Evolutionary conservation across 805 yeast genomes (phyloP), one percentile per base, ranked within the genome.

Genomic region (Monosporozyma solicola): DNA sequence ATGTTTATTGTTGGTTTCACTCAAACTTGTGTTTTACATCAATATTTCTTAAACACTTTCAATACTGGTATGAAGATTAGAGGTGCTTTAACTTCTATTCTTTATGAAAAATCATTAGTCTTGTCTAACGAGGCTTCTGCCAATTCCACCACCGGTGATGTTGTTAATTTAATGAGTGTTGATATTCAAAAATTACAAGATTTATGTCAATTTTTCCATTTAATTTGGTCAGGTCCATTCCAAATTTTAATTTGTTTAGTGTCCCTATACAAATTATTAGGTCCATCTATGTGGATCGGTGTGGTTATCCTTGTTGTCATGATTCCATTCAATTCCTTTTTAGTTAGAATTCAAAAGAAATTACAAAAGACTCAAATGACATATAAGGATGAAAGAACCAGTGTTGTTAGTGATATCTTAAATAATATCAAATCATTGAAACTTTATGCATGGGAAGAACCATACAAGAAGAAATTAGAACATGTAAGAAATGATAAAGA

Each of bases 231-330:
- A 1, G 96, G 96, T 49, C 97, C 97, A 1, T 85, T 90, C 71
- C 96, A 91, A 70, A 82, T 91, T 59, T 62, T 77, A 25, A 70
- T 91, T 53, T 89, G 97, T 74, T 74, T 91, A 56, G 68, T 77
- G 46, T 84, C 94, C 1, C 74, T 91, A 51, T 80, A 89, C 67
- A 77, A 79, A 3, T 71, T 91, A 47, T 69, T 91, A 53, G 97
- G 97, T 39, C 80, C 83, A 54, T 80, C 94, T n/a, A 90, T 91
- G 95, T 88, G 97, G 96, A 85, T 95, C 44, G 98, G 98, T 67
- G 95, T 92, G 13, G 69, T 78, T 33, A 82, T 92, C 54, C 81
- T 91, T 80, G 64, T 83, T 3, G 62, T 89, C 32, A 82, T 89
- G 79, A 81, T 90, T 58, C 96, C 97, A 5, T 63, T 88, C 49